These are phyloP conservation scores for Oxytropis ochrocephala DNA, from an alignment of 306 rosid species.

Conservation along the genomic window DNA sequence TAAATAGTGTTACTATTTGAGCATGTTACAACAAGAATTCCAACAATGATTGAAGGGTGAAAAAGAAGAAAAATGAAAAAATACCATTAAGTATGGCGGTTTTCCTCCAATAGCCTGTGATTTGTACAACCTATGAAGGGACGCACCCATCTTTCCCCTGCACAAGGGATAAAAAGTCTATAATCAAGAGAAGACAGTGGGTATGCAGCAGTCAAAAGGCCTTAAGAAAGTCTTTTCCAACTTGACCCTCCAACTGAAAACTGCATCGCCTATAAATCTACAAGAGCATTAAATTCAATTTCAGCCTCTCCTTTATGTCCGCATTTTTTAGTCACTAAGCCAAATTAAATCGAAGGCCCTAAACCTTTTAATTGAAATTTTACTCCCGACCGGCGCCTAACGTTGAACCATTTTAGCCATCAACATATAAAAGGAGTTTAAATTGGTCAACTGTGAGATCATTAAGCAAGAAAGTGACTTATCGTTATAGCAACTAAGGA, in stretches of 20 bases:
- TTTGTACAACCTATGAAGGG: conserved; percentile 37
- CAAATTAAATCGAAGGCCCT: too few relatives aligned
- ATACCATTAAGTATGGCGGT: conserved; percentile 56
- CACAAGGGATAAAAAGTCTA: not conserved
- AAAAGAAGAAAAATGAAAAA: not conserved
- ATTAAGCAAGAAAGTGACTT: not conserved
- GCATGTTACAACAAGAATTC: not conserved
- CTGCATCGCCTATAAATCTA: too few relatives aligned
- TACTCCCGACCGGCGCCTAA: not conserved
- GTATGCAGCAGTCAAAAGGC: not conserved
- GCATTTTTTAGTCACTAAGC: too few relatives aligned
- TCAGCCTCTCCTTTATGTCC: too few relatives aligned
- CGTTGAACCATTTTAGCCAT: not conserved
- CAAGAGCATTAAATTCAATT: too few relatives aligned
- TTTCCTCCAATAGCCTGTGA: conserved; percentile 45
- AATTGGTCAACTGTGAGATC: not conserved
- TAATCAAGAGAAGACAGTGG: not conserved
- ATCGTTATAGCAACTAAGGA: not conserved
- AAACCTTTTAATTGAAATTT: not conserved
- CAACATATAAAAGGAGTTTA: not conserved
- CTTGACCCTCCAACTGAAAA: too few relatives aligned
- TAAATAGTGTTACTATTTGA: not conserved
- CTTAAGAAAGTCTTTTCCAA: not conserved
- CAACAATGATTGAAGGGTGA: not conserved
- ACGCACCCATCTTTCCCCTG: conserved; percentile 72